phyloP scores from a whole-genome alignment of 2,329 filamentous ascomycete species.

The Phialophora expanda region DNA sequence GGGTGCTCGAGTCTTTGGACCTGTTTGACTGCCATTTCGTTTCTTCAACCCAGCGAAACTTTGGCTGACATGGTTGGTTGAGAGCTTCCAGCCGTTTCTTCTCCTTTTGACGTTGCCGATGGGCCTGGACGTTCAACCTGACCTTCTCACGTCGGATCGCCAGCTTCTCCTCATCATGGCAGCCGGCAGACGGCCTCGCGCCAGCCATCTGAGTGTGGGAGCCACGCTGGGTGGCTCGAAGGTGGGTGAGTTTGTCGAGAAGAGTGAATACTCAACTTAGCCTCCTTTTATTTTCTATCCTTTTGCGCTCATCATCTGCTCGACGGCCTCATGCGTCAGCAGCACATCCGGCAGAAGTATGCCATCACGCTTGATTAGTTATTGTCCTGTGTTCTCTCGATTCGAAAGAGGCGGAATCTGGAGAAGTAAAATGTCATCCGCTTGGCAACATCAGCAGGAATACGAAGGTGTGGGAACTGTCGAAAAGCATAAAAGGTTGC shows the following conservation, averaged over 20 bases:
- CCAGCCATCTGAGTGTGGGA: neutral
- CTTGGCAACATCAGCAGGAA: neutral
- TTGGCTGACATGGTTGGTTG: conserved; percentile 1
- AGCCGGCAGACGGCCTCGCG: neutral
- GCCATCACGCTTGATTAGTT: neutral
- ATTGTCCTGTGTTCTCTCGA: neutral
- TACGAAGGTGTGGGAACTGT: neutral
- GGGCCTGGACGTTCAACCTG: conserved; percentile 20
- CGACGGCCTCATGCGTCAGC: neutral
- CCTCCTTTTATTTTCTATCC: neutral
- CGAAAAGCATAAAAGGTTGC: neutral
- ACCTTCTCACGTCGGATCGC: conserved; percentile 13
- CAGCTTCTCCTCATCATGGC: neutral
- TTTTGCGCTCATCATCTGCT: neutral
- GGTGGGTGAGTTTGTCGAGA: neutral
- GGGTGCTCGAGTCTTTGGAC: neutral
- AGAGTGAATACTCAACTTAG: neutral
- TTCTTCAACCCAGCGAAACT: conserved; percentile 11
- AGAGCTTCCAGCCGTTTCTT: conserved; percentile 16
- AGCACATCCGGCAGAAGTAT: neutral
- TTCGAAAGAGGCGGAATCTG: neutral
- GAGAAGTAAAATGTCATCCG: neutral
- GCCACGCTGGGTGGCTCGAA: neutral
- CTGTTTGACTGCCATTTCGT: conserved; percentile 1
- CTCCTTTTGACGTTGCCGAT: conserved; percentile 13